Percentiles rank a stretch among this genome's conserved stretches.
These are phyloP conservation scores for Tanacetum coccineum DNA, from an alignment of 129 eudicot species.

Conservation along the genomic window DNA sequence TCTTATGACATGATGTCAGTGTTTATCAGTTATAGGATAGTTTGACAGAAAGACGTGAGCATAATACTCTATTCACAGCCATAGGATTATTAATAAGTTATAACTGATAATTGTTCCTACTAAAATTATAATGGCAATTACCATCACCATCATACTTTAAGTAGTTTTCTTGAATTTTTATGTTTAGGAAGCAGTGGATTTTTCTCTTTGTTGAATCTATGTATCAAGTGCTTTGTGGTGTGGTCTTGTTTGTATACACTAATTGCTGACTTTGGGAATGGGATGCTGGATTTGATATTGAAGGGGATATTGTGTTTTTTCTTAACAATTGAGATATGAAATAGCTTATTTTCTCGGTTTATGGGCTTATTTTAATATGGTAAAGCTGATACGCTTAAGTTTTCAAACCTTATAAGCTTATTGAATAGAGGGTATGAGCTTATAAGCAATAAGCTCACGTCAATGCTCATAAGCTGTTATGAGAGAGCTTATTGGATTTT, in stretches of 20 bases:
- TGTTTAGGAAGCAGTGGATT: neutral
- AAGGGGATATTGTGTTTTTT: neutral
- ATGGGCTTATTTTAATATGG: no score
- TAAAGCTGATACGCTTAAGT: no score
- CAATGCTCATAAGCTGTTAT: no score
- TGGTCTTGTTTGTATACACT: neutral
- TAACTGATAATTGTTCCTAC: neutral
- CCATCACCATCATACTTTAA: neutral
- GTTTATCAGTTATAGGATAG: neutral
- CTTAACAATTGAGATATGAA: neutral
- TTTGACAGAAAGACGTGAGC: neutral
- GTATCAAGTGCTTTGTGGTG: neutral
- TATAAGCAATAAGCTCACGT: no score
- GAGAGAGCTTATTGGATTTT: no score
- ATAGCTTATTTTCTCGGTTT: no score
- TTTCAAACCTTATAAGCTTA: no score
- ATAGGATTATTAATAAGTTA: neutral
- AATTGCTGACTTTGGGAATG: neutral
- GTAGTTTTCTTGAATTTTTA: neutral
- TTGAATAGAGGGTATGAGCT: no score
- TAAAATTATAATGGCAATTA: neutral
- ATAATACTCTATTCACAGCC: neutral
- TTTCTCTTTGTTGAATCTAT: no score
- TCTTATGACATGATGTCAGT: neutral
- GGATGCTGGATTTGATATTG: neutral